phyloP scores from a whole-genome alignment of 2,329 filamentous ascomycete genomes.

The Stagonosporopsis tanaceti region DNA sequence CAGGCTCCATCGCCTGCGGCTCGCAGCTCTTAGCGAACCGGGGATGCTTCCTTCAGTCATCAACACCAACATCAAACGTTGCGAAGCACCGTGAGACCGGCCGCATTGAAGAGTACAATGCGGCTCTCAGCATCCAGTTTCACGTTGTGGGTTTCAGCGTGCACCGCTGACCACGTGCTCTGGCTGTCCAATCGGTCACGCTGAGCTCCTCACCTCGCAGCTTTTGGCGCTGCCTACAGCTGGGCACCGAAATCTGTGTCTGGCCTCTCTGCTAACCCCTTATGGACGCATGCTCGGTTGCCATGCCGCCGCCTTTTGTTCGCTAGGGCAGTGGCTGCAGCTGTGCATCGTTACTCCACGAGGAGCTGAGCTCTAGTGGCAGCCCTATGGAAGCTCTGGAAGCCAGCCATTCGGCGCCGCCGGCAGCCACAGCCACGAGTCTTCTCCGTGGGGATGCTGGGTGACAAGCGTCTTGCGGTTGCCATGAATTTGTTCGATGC shows the following conservation, averaged over 20 bases:
- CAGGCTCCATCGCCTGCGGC: conserved; percentile 7
- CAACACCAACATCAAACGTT: conserved; percentile 13
- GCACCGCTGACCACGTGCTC: conserved; percentile 9
- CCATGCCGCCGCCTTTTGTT: conserved; percentile 1
- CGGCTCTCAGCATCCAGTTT: conserved; percentile 5
- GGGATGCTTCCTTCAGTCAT: neutral
- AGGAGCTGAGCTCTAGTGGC: conserved; percentile 14
- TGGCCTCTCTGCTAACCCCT: conserved; percentile 1
- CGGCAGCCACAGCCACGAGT: conserved; percentile 12
- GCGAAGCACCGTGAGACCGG: conserved; percentile 15
- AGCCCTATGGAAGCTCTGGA: conserved; percentile 8
- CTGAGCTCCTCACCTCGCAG: neutral
- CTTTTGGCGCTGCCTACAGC: conserved; percentile 2
- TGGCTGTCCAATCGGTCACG: conserved; percentile 1
- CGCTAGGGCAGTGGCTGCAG: conserved; percentile 9
- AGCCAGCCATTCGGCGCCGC: conserved; percentile 15
- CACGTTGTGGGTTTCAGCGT: neutral
- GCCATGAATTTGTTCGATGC: neutral
- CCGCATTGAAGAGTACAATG: conserved; percentile 7
- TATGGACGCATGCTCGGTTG: conserved; percentile 3
- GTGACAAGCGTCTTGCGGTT: neutral
- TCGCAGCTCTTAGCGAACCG: conserved; percentile 6
- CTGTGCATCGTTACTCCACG: conserved; percentile 18
- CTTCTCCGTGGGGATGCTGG: neutral
- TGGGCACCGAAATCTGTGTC: conserved; percentile 1